Evolutionary conservation across 305 asterid genomes (phyloP).

Genomic region (Solanum hybrid): DNA sequence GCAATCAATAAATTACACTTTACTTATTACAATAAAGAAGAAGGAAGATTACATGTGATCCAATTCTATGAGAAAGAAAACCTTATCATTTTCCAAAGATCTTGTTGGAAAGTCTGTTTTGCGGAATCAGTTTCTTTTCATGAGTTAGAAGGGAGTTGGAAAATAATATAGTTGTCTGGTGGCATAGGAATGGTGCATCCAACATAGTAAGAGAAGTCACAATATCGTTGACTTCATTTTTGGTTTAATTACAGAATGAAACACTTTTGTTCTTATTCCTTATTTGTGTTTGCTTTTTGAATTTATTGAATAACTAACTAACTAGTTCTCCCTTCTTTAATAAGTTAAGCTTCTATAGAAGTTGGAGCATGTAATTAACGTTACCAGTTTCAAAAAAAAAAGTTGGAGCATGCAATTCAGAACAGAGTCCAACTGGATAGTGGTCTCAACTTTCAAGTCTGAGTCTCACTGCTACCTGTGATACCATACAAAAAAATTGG

Average conservation of each 20-base stretch:
- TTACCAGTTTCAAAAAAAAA: background rate
- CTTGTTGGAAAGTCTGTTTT: background rate
- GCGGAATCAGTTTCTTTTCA: background rate
- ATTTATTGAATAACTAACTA: background rate
- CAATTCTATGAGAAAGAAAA: background rate
- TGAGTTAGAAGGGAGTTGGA: background rate
- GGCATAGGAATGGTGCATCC: background rate
- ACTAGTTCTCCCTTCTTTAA: background rate
- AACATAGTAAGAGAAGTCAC: background rate
- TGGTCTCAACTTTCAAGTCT: background rate
- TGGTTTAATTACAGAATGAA: background rate
- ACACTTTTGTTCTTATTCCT: background rate
- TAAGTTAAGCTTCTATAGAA: background rate
- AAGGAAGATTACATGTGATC: background rate
- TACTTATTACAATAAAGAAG: background rate
- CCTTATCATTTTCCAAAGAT: background rate
- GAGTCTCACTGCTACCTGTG: background rate
- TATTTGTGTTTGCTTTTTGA: background rate
- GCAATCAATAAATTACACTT: background rate
- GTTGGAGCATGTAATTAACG: background rate
- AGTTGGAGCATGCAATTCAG: background rate
- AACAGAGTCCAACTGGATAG: background rate
- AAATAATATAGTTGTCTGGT: background rate
- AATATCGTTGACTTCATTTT: background rate
- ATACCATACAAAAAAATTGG: background rate